Conservation (phyloP, 345 rosid species). For the Passiflora organensis region DNA sequence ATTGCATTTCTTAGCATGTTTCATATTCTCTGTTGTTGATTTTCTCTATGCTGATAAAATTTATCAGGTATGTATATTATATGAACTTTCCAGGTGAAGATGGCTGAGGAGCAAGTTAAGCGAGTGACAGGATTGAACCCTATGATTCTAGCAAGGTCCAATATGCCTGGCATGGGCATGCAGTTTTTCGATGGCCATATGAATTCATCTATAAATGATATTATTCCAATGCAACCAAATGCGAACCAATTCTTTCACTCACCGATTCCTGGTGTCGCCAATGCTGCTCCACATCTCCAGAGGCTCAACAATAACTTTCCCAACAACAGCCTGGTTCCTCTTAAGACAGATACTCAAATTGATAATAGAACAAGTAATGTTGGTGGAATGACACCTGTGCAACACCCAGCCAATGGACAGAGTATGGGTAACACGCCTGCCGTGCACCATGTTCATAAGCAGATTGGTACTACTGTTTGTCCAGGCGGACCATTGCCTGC, state of each 20-base stretch:
- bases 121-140: constrained; percentile 84
- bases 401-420: constrained; percentile 14
- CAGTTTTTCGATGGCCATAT: constrained; percentile 15
- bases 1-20: no score
- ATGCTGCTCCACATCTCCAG: constrained; percentile 30
- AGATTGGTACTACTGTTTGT: constrained; percentile 5
- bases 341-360: constrained; percentile 9
- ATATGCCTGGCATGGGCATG: constrained; percentile 13
- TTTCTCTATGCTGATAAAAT: constrained; percentile 9
- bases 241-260: constrained; percentile 40
- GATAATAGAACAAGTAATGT: constrained; percentile 10
- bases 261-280: constrained; percentile 22
- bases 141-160: constrained; percentile 50
- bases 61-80: constrained; percentile 12
- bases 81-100: constrained; percentile 65
- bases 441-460: constrained; percentile 17
- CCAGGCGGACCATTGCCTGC: constrained; percentile 18
- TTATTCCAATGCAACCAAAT: constrained; percentile 31
- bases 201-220: constrained; percentile 4
- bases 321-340: constrained; percentile 19
- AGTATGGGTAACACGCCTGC: constrained; percentile 15
- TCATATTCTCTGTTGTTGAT: constrained; percentile 1
- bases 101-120: constrained; percentile 98
- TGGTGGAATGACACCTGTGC: constrained; percentile 18
- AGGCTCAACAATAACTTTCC: constrained; percentile 27